Conservation (phyloP, 2,329 filamentous ascomycete genomes). For the Pestalotiopsis sp. region DNA sequence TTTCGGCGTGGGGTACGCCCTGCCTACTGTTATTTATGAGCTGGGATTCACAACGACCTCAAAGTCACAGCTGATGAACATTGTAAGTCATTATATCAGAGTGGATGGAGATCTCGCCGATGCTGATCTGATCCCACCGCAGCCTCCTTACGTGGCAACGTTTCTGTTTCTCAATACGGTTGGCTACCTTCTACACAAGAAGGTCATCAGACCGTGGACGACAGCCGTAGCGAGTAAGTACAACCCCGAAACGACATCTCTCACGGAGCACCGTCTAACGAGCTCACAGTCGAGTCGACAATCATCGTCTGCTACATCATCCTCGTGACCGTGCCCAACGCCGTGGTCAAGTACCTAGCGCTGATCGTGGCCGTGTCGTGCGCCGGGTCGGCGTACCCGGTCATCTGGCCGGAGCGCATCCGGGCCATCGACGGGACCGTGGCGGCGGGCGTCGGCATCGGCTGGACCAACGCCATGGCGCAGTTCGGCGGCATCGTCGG, state of each 20-base stretch:
- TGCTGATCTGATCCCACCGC: background rate
- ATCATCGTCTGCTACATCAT: slow-evolving; percentile 42
- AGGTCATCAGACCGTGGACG: slow-evolving; percentile 38
- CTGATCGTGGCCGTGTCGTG: slow-evolving; percentile 37
- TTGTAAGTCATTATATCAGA: slow-evolving; percentile 25
- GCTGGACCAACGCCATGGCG: slow-evolving; percentile 43
- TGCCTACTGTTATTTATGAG: slow-evolving; percentile 45
- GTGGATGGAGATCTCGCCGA: background rate
- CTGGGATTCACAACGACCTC: slow-evolving; percentile 43
- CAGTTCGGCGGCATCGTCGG: slow-evolving; percentile 44
- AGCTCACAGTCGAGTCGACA: slow-evolving; percentile 34
- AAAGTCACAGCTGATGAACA: slow-evolving; percentile 45
- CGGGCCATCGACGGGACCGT: slow-evolving; percentile 41
- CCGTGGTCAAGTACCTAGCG: slow-evolving; percentile 37
- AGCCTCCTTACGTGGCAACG: slow-evolving; percentile 39
- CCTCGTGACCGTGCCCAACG: slow-evolving; percentile 35
- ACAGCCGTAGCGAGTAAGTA: slow-evolving; percentile 39
- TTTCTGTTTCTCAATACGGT: slow-evolving; percentile 40
- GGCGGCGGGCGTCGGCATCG: slow-evolving; percentile 41
- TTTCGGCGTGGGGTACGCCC: slow-evolving; percentile 40
- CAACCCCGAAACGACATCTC: background rate
- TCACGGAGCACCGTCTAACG: background rate
- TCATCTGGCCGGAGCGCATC: slow-evolving; percentile 47
- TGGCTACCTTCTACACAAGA: slow-evolving; percentile 36
- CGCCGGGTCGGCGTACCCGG: slow-evolving; percentile 42